Evolutionary conservation across 306 rosid genomes (phyloP).

Genomic region (Gillenia trifoliata): DNA sequence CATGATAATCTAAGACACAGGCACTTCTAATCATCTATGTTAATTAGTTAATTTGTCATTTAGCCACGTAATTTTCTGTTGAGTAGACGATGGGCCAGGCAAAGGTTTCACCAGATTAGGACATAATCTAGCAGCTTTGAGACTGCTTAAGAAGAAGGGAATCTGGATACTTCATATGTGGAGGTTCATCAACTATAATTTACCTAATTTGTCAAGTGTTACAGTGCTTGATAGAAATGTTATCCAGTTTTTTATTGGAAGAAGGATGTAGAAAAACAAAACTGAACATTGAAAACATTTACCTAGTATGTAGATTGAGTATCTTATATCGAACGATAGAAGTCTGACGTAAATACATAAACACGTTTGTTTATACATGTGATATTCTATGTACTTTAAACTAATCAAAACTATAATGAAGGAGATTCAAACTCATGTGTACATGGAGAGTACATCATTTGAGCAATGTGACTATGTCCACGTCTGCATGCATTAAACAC

Average conservation of each 20-base stretch:
- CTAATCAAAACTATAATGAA: too few relatives aligned
- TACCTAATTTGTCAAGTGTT: background rate
- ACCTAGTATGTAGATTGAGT: background rate
- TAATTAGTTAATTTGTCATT: background rate
- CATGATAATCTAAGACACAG: background rate
- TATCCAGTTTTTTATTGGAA: background rate
- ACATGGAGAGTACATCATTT: too few relatives aligned
- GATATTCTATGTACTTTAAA: too few relatives aligned
- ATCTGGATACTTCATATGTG: background rate
- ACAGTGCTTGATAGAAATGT: background rate
- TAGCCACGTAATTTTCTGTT: background rate
- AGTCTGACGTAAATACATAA: too few relatives aligned
- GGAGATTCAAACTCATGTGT: too few relatives aligned
- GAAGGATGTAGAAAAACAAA: background rate
- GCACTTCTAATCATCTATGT: background rate
- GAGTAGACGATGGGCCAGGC: background rate
- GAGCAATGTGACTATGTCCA: background rate
- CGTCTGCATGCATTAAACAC: background rate
- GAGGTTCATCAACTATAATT: background rate
- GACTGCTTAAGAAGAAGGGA: background rate
- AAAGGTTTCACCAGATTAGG: background rate
- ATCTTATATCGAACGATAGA: too few relatives aligned
- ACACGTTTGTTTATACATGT: too few relatives aligned
- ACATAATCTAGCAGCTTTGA: slow-evolving; percentile 12
- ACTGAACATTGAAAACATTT: background rate